These are phyloP conservation scores for Aspergillus carlsbadensis DNA, from an alignment of 495 filamentous ascomycete genomes.

Conservation along the genomic window DNA sequence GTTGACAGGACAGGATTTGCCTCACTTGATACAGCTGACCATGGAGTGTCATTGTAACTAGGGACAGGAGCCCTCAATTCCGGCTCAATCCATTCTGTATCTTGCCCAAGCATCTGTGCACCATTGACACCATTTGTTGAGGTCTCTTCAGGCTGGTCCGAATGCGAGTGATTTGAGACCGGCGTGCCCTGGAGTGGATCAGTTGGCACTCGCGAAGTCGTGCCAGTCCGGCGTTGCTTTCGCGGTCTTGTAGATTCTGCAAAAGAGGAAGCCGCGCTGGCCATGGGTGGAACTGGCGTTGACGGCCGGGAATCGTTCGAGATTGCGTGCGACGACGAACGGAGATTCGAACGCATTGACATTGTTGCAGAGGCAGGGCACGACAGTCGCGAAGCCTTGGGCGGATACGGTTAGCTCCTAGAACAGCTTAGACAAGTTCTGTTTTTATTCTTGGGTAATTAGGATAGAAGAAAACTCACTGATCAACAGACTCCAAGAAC, in stretches of 20 bases:
- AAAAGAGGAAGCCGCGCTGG: conserved; percentile 19
- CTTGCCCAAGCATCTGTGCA: conserved; percentile 6
- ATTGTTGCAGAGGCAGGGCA: conserved; percentile 26
- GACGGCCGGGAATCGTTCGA: conserved; percentile 30
- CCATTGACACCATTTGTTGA: conserved; percentile 9
- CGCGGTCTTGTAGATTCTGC: conserved; percentile 25
- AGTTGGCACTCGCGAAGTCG: conserved; percentile 23
- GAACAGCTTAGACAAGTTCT: background rate
- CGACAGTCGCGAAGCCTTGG: conserved; percentile 20
- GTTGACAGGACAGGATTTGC: conserved; percentile 28
- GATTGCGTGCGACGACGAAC: conserved; percentile 30
- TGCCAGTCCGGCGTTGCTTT: conserved; percentile 30
- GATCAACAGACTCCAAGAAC: conserved; percentile 21
- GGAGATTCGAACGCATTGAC: conserved; percentile 30
- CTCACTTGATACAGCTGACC: conserved; percentile 28
- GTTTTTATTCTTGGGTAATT: background rate
- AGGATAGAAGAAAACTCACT: conserved; percentile 18
- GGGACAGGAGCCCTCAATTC: conserved; percentile 59
- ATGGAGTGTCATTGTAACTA: conserved; percentile 65
- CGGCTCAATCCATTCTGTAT: conserved; percentile 71
- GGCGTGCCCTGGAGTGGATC: conserved; percentile 17
- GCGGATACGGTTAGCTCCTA: conserved; percentile 16
- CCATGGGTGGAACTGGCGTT: conserved; percentile 22
- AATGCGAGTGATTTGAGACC: conserved; percentile 13
- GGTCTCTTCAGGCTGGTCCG: conserved; percentile 2